phyloP scores from a whole-genome alignment of 2,329 filamentous ascomycete genomes.

The Aspergillus sp. region DNA sequence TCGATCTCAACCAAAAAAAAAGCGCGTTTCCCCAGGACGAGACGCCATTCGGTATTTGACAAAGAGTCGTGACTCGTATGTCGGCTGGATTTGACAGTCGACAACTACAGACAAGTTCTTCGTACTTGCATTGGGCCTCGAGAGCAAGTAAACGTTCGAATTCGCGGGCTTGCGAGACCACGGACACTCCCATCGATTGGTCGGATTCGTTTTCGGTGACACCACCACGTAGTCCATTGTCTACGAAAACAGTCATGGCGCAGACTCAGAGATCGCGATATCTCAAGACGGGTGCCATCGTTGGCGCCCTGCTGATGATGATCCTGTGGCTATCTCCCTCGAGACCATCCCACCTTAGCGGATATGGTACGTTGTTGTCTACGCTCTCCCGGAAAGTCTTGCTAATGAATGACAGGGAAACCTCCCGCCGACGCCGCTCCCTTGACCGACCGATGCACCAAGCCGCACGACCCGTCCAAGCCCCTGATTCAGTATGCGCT shows the following conservation, averaged over 20 bases:
- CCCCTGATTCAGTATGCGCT: slow-evolving; percentile 95
- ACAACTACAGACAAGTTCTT: slow-evolving; percentile 52
- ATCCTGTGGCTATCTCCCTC: slow-evolving; percentile 54
- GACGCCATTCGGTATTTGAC: slow-evolving; percentile 18
- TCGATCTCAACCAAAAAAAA: slow-evolving; percentile 2
- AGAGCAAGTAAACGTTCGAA: slow-evolving; percentile 53
- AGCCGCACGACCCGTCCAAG: slow-evolving; percentile 81
- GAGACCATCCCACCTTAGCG: slow-evolving; percentile 22
- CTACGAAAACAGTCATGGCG: slow-evolving; percentile 54
- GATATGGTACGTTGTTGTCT: slow-evolving; percentile 18
- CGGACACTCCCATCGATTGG: slow-evolving; percentile 48
- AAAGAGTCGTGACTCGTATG: slow-evolving; percentile 45
- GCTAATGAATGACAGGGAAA: slow-evolving; percentile 20
- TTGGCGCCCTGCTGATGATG: slow-evolving; percentile 58
- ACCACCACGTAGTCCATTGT: slow-evolving; percentile 33
- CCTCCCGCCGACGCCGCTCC: slow-evolving; percentile 36
- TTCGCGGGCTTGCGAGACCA: slow-evolving; percentile 46
- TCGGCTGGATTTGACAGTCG: slow-evolving; percentile 55
- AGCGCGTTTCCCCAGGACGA: slow-evolving; percentile 16
- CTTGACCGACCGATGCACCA: slow-evolving; percentile 73
- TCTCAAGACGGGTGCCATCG: slow-evolving; percentile 61
- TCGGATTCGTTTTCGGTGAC: slow-evolving; percentile 41
- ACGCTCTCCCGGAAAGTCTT: not conserved
- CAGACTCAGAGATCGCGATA: slow-evolving; percentile 61
- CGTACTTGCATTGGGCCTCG: slow-evolving; percentile 50